Percentiles rank a stretch among this genome's conserved stretches.
Evolutionary conservation across 2,329 filamentous ascomycete genomes (phyloP).

Genomic region (Stachybotrys echinatus): DNA sequence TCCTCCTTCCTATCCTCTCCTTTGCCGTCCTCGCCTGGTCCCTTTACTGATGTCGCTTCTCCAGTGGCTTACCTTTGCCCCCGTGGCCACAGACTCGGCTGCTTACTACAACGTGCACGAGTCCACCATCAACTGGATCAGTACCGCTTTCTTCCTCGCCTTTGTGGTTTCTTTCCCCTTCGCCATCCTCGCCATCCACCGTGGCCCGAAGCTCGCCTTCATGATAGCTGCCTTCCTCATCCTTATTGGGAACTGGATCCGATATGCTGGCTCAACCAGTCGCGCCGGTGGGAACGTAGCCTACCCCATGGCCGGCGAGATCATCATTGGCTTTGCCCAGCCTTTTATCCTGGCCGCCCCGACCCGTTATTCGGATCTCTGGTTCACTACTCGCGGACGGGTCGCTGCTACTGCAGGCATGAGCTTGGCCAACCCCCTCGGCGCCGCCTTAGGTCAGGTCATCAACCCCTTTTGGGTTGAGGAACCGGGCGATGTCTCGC

Average conservation of each 20-base stretch:
- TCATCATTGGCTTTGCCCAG: conserved; percentile 83
- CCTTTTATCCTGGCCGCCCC: conserved; percentile 89
- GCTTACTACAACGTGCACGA: conserved; percentile 71
- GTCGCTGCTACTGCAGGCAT: conserved; percentile 83
- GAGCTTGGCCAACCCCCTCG: conserved; percentile 83
- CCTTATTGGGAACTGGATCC: conserved; percentile 84
- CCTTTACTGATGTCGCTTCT: background rate
- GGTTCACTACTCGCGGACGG: conserved; percentile 82
- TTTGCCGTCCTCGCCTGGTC: conserved; percentile 2
- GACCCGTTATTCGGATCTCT: conserved; percentile 86
- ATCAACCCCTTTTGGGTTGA: conserved; percentile 74
- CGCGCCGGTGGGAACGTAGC: conserved; percentile 59
- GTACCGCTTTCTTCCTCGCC: conserved; percentile 79
- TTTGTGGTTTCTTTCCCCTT: conserved; percentile 70
- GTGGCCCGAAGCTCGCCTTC: conserved; percentile 74
- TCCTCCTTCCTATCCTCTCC: no score
- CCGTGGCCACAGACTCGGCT: conserved; percentile 70
- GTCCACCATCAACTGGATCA: conserved; percentile 85
- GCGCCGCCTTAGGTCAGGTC: conserved; percentile 82
- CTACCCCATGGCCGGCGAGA: conserved; percentile 83
- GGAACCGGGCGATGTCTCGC: conserved; percentile 59
- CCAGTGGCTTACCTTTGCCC: conserved; percentile 85
- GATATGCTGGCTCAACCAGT: conserved; percentile 64
- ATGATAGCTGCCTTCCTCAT: conserved; percentile 67
- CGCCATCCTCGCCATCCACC: conserved; percentile 73